Percentiles rank a stretch among this genome's conserved stretches.
Conservation (phyloP, 1,284 basidiomycete species). For the Malassezia nana region DNA sequence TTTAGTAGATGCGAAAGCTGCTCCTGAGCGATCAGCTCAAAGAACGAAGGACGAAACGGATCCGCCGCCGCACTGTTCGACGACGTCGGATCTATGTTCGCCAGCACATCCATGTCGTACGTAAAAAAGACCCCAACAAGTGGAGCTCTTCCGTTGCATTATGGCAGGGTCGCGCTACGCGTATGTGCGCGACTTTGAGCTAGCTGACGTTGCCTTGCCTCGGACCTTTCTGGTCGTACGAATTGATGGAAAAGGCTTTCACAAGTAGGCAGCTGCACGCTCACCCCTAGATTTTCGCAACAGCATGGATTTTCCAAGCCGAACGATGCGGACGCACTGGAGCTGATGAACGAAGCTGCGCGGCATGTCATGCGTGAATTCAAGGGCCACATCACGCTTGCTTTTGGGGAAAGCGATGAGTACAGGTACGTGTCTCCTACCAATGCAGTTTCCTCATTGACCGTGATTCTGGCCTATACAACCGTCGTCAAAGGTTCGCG, state of each 20-base stretch:
- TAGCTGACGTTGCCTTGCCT: conserved; percentile 73
- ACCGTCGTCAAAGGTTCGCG: conserved; percentile 59
- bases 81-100: conserved; percentile 30
- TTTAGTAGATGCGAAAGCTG: conserved; percentile 84
- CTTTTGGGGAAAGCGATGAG: conserved; percentile 93
- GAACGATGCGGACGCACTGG: conserved; percentile 74
- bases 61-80: conserved; percentile 27
- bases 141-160: conserved; percentile 7
- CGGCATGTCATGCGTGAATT: conserved; percentile 59
- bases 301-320: conserved; percentile 76
- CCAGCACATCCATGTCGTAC: conserved; percentile 30
- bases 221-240: conserved; percentile 75
- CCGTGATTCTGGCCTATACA: conserved; percentile 66
- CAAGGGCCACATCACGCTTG: conserved; percentile 49
- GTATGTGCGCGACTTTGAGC: conserved; percentile 82
- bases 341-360: conserved; percentile 87
- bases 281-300: conserved; percentile 64
- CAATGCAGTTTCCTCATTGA: conserved; percentile 68
- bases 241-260: conserved; percentile 88
- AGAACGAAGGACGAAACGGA: conserved; percentile 69
- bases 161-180: conserved; percentile 89
- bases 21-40: conserved; percentile 90
- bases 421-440: conserved; percentile 59
- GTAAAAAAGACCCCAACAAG: not conserved
- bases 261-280: conserved; percentile 56